phyloP scores from a whole-genome alignment of 331 rosid species.

The Rosa hybrid region DNA sequence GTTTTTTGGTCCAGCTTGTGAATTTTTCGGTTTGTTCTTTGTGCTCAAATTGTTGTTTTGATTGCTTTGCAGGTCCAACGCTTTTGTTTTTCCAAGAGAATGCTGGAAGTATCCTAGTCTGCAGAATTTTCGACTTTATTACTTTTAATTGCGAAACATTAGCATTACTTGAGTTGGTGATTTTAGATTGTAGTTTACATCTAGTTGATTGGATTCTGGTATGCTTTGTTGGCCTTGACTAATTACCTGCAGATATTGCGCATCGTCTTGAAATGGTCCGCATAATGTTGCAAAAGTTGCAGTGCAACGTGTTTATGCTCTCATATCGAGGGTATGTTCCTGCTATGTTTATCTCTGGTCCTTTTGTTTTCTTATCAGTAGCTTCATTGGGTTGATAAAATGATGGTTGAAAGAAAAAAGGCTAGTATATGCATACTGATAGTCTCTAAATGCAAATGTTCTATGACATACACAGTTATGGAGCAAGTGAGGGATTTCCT shows the following conservation, averaged over 20 bases:
- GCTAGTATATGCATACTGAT: constrained; percentile 10
- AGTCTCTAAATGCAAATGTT: constrained; percentile 25
- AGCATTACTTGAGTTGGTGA: background rate
- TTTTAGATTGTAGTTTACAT: background rate
- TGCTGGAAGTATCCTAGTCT: constrained; percentile 97
- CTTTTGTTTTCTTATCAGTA: constrained; percentile 4
- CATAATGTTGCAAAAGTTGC: constrained; percentile 76
- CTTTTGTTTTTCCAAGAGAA: constrained; percentile 96
- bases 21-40: background rate
- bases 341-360: background rate
- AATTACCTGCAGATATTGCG: constrained; percentile 77
- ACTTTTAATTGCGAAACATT: background rate
- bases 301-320: constrained; percentile 94
- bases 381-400: constrained; percentile 21
- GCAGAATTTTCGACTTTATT: background rate
- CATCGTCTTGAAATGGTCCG: constrained; percentile 99
- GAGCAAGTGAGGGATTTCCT: constrained; percentile 98
- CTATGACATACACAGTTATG: constrained; percentile 57
- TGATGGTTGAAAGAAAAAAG: background rate
- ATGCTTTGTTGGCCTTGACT: constrained; percentile 59
- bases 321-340: constrained; percentile 87
- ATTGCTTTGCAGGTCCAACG: constrained; percentile 80
- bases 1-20: background rate
- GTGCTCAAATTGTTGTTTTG: constrained; percentile 12
- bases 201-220: constrained; percentile 4